These are phyloP conservation scores for Tricholoma sp. DNA, from an alignment of 768 basidiomycete species.

Conservation along the genomic window DNA sequence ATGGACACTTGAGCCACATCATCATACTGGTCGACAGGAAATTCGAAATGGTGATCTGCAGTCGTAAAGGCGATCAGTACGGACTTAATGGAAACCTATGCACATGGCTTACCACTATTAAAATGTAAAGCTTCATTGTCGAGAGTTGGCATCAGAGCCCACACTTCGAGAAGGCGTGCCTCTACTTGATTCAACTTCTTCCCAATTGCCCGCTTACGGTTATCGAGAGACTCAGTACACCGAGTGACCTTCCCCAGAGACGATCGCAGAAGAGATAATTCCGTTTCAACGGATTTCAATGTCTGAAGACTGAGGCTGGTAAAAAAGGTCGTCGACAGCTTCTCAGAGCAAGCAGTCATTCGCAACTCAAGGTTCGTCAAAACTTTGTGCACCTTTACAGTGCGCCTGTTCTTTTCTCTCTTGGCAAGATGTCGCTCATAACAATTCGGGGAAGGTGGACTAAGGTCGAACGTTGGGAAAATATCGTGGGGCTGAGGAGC, in stretches of 20 bases:
- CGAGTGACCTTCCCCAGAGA: not conserved
- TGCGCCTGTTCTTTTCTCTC: not conserved
- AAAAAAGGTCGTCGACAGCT: not conserved
- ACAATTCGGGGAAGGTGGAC: not conserved
- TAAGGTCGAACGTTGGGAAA: not conserved
- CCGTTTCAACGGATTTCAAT: not conserved
- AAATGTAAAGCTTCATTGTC: not conserved
- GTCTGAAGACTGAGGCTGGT: not conserved
- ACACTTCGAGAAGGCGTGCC: not conserved
- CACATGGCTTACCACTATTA: not conserved
- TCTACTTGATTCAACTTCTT: not conserved
- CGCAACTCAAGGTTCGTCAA: not conserved
- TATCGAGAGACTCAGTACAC: not conserved
- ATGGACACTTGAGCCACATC: not conserved
- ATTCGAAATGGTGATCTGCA: not conserved
- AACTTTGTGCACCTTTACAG: not conserved
- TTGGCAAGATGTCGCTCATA: not conserved
- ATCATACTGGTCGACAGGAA: not conserved
- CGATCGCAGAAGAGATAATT: not conserved
- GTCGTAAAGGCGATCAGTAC: not conserved
- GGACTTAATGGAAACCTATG: not conserved
- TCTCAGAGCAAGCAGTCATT: not conserved
- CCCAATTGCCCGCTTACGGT: not conserved
- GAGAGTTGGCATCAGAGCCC: not conserved
- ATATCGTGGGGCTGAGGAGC: not conserved